Percentiles rank a stretch among this genome's conserved stretches.
Conservation (phyloP, 139 green algal species). For the Chlamydomonas sp. region DNA sequence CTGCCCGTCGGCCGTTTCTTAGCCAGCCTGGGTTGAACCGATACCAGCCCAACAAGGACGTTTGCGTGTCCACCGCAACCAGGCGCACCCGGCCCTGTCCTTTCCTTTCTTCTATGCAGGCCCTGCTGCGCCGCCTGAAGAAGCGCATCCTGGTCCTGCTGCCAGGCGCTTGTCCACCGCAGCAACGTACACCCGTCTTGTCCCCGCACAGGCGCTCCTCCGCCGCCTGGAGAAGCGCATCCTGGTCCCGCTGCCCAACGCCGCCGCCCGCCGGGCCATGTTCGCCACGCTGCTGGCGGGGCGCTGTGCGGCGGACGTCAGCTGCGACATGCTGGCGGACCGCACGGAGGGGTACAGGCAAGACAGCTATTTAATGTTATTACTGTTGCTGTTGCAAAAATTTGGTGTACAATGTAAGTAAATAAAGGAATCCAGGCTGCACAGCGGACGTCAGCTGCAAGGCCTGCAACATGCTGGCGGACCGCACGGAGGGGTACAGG, state of each 20-base stretch:
- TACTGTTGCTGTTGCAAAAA: too few relatives aligned
- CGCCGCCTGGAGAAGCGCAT: slow-evolving; percentile 70
- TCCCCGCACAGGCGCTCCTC: slow-evolving; percentile 47
- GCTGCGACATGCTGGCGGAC: slow-evolving; percentile 40
- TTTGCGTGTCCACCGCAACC: background rate
- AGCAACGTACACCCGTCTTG: too few relatives aligned
- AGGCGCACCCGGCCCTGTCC: background rate
- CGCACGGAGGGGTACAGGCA: slow-evolving; percentile 50
- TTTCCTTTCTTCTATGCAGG: slow-evolving; percentile 12
- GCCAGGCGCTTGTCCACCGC: slow-evolving; percentile 15
- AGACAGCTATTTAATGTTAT: background rate
- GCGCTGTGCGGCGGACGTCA: slow-evolving; percentile 42
- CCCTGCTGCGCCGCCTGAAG: slow-evolving; percentile 61
- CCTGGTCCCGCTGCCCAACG: slow-evolving; percentile 60
- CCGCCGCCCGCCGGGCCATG: slow-evolving; percentile 48
- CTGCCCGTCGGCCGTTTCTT: too few relatives aligned
- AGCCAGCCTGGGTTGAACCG: too few relatives aligned
- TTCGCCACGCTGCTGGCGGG: slow-evolving; percentile 50
- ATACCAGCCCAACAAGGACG: background rate
- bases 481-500: slow-evolving; percentile 55
- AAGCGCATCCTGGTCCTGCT: slow-evolving; percentile 69
- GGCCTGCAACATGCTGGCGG: slow-evolving; percentile 41
- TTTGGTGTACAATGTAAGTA: too few relatives aligned
- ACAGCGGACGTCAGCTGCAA: slow-evolving; percentile 34
- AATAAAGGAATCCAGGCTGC: too few relatives aligned